Conservation (phyloP, 2,329 filamentous ascomycete genomes). For the Celoporthe dispersa region DNA sequence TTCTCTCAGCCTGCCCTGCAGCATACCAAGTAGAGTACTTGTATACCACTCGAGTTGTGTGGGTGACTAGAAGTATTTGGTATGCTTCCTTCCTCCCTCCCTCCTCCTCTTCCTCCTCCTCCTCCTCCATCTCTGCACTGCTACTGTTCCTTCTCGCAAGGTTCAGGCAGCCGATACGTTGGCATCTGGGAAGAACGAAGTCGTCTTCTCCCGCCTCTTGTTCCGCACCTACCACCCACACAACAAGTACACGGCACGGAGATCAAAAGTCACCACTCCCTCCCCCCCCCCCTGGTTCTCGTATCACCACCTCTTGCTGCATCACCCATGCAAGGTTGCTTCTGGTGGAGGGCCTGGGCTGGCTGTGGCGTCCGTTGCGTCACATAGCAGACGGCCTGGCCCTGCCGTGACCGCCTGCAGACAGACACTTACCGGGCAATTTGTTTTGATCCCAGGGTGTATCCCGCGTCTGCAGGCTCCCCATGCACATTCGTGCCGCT, state of each 20-base stretch:
- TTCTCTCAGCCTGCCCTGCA: not conserved
- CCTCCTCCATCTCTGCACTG: not conserved
- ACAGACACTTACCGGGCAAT: not conserved
- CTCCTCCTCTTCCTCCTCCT: too few species aligned
- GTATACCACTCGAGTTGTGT: not conserved
- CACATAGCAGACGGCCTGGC: slow-evolving; percentile 12
- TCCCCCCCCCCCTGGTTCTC: slow-evolving; percentile 1
- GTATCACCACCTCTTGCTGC: slow-evolving; percentile 22
- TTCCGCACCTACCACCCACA: not conserved
- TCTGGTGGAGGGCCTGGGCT: slow-evolving; percentile 12
- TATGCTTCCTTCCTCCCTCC: not conserved
- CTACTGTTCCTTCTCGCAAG: not conserved
- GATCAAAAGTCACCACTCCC: not conserved
- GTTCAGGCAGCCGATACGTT: not conserved
- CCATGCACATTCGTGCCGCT: not conserved
- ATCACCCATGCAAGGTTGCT: slow-evolving; percentile 19
- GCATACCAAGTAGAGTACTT: too few species aligned
- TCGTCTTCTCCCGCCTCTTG: not conserved
- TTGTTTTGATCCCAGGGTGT: not conserved
- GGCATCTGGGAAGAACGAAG: not conserved
- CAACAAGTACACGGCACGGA: not conserved
- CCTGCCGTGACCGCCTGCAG: not conserved
- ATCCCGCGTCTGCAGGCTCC: not conserved
- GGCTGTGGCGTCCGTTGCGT: slow-evolving; percentile 21
- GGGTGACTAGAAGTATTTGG: not conserved